Evolutionary conservation across 2,329 filamentous ascomycete genomes (phyloP), one percentile per base, ranked within the genome.

Genomic region (Cladobotryum mycophilum): DNA sequence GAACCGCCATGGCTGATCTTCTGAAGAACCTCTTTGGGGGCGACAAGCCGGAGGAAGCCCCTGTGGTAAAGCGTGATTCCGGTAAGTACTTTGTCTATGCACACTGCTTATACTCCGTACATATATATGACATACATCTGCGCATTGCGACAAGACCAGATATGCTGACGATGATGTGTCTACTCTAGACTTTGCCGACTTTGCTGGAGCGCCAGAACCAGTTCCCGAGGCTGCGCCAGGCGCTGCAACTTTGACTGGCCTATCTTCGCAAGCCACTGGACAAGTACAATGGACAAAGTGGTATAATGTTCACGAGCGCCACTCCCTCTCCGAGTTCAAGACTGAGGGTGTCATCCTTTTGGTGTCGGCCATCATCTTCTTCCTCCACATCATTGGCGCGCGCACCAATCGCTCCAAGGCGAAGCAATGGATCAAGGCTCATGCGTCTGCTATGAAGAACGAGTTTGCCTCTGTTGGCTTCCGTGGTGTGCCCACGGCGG

Each of bases 301-400:
- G 93, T 99, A 97, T 74, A 89, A 90, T 51, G 76, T 97, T 55
- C 93, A 95, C 79, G 91, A 97, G 79, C 89, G 93, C 64, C 84
- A 91, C 63, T 84, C 84, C 22, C 74, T 85, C 53, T 79, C 78
- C 63, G 93, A 99, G 68, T 99, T 99, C 78, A 84, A 84, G 71
- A 80, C 85, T 62, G 93, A 99, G 74, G 86, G 88, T 53, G 73
- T 90, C 67, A 87, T 99, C 61, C 73, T 96, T 53, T 79, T 81
- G 34, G 76, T 90, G 63, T 81, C 96, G 60, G 64, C 84, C 48
- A 58, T 95, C 48, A 80, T 96, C 57, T 76, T 96, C 57, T 66
- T 84, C 40, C 73, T 95, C 56, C 91, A 97, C 67, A 71, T 95
- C 63, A 82, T 89, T 73, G 93, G 93, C 52, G 84, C 88, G 48